Conservation (phyloP, 352 stramenopile genomes). For the Phytophthora rubi region DNA sequence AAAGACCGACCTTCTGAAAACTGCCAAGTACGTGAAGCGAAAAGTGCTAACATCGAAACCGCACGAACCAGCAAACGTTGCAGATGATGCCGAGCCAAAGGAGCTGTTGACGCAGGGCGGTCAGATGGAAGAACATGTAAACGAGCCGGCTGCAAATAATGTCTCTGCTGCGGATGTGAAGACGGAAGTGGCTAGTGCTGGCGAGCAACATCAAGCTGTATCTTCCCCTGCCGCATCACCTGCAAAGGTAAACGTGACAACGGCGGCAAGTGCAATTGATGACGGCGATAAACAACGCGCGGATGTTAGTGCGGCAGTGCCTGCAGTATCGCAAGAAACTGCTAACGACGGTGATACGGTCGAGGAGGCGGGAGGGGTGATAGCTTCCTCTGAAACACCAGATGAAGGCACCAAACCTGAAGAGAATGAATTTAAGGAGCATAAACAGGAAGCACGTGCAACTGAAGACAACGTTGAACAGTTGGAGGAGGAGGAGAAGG, state of each 20-base stretch:
- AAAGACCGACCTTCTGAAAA: slow-evolving; percentile 20
- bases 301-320: neutral
- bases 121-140: slow-evolving; percentile 28
- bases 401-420: neutral
- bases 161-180: slow-evolving; percentile 17
- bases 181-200: slow-evolving; percentile 21
- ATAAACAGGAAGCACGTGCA: slow-evolving; percentile 1
- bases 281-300: neutral
- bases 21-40: slow-evolving; percentile 61
- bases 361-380: slow-evolving; percentile 6
- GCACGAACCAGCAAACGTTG: neutral
- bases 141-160: slow-evolving; percentile 12
- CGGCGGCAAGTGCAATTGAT: neutral
- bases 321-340: neutral
- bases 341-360: neutral
- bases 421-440: neutral
- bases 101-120: slow-evolving; percentile 1
- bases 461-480: neutral
- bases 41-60: slow-evolving; percentile 44
- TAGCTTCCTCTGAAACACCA: neutral
- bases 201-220: slow-evolving; percentile 2
- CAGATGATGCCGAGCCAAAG: slow-evolving; percentile 2
- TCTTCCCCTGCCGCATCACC: neutral
- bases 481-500: neutral
- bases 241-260: neutral